Evolutionary conservation across 306 rosid species (phyloP), one percentile per base, ranked within the genome.

Genomic region (Dryas drummondii): DNA sequence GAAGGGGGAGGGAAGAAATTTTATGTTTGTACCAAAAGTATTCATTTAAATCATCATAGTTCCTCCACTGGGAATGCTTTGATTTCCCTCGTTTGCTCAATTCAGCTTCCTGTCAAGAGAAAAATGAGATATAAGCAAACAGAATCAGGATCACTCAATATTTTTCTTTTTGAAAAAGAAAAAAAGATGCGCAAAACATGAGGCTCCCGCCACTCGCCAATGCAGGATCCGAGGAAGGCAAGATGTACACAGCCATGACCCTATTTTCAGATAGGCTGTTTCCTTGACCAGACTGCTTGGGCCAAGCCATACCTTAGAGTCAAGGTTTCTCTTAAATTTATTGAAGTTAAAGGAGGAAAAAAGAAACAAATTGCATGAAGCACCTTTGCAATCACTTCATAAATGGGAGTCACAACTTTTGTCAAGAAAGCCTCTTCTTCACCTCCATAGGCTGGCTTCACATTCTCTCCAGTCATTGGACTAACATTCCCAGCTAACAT

Each of bases 61-160:
- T 94, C 87, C 98, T 91, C 98, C 98, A 94, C 68, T 88, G 96
- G n/a, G 98, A 94, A 86, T 94, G 98, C 86, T 94, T 94, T 76
- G 98, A 94, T 87, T 86, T 88, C 81, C 96, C 96, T 70, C 77
- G 81, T 85, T 91, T 85, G 84, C 94, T 94, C 67, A 79, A 69
- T 70, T 78, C 87, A 76, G 97, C 93, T 90, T 94, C 98, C 98
- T 94, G 65, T 72, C 46, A 75, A 60, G 76, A 82, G 67, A 79
- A 2, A 52, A 82, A 76, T 74, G 14, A 68, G 58, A 72, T 65
- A 63, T 48, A 13, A 74, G 46, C 73, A 77, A 77, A 57, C 8
- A 41, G 40, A 70, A 40, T n/a, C 41, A 12, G 15, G 60, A 69
- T 32, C 32, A 69, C 48, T 44, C 10, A 11, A 13, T 17, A 3